phyloP scores from a whole-genome alignment of 306 rosid genomes.

The Prinsepia uniflora region DNA sequence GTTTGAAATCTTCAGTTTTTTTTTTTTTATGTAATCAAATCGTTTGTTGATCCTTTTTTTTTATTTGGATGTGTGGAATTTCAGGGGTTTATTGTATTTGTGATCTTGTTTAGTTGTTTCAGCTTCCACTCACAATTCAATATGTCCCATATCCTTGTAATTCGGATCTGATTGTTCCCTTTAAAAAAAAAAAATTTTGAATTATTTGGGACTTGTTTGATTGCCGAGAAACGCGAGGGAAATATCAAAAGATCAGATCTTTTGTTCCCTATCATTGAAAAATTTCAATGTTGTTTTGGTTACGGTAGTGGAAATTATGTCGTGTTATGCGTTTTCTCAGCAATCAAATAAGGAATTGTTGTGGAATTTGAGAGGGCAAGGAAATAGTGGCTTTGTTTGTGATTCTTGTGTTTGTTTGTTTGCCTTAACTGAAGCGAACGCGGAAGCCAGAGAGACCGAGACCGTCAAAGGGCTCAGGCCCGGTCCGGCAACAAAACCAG shows the following conservation, averaged over 20 bases:
- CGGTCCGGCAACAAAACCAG: too few relatives aligned
- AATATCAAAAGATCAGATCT: not conserved
- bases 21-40: not conserved
- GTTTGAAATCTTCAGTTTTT: not conserved
- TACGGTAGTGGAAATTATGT: too few relatives aligned
- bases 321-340: too few relatives aligned
- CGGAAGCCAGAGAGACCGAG: too few relatives aligned
- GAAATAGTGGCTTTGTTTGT: too few relatives aligned
- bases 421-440: too few relatives aligned
- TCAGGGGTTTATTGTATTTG: slow-evolving; percentile 29
- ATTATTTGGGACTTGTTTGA: slow-evolving; percentile 4
- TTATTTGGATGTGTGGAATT: slow-evolving; percentile 5
- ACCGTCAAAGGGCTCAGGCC: too few relatives aligned
- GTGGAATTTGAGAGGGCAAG: too few relatives aligned
- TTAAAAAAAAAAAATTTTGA: too few relatives aligned
- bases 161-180: not conserved
- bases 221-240: slow-evolving; percentile 6
- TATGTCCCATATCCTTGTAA: slow-evolving; percentile 76
- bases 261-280: not conserved
- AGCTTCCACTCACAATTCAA: slow-evolving; percentile 23
- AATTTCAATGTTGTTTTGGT: too few relatives aligned
- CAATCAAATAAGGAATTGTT: too few relatives aligned
- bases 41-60: slow-evolving; percentile 1
- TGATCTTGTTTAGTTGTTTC: slow-evolving; percentile 32
- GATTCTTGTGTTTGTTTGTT: too few relatives aligned